phyloP scores from a whole-genome alignment of 257 asterid species.

The Nicotiana tabacum region DNA sequence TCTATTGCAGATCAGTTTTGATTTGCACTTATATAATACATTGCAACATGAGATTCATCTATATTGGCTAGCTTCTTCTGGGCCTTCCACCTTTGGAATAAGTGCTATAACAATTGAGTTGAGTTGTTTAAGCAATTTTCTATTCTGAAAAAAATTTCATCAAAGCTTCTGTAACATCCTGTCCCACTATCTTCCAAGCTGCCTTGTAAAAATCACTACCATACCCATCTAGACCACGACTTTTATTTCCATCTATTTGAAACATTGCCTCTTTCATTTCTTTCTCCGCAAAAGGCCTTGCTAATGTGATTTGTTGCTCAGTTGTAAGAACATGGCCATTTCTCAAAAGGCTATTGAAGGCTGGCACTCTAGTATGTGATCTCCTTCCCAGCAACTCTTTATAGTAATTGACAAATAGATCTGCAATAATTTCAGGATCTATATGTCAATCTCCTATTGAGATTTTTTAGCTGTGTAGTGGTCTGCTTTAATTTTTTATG shows the following conservation, averaged over 20 bases:
- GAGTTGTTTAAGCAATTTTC: too few species aligned
- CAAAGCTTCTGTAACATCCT: neutral
- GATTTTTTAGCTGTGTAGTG: neutral
- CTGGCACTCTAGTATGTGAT: neutral
- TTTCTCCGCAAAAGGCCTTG: too few species aligned
- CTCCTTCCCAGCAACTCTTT: neutral
- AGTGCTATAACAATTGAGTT: neutral
- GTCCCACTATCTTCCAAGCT: neutral
- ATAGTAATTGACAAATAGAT: too few species aligned
- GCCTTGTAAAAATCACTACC: neutral
- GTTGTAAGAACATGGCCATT: neutral
- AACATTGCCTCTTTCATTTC: neutral
- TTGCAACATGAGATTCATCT: neutral
- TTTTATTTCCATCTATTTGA: neutral
- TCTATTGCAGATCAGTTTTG: neutral
- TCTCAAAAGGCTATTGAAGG: too few species aligned
- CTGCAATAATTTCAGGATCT: neutral
- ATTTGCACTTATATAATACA: too few species aligned
- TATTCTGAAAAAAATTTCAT: too few species aligned
- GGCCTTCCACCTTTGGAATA: neutral
- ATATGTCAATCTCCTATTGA: accelerated
- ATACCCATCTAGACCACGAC: neutral
- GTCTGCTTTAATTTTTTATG: neutral
- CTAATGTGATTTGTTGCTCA: too few species aligned
- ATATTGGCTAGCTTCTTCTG: neutral